phyloP scores from a whole-genome alignment of 257 asterid genomes.

The Solanum pennellii region DNA sequence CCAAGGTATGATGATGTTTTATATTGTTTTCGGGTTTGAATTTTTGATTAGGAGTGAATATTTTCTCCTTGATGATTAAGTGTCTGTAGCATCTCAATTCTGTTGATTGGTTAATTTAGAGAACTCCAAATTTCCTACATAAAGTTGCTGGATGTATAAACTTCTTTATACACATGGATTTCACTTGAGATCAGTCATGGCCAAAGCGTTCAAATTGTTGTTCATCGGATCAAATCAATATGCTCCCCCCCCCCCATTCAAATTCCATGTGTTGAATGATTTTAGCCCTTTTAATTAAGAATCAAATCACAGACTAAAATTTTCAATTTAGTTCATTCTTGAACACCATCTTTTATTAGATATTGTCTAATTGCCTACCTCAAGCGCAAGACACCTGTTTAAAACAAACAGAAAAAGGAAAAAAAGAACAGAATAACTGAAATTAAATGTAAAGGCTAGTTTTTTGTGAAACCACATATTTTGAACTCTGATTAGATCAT shows the following conservation, averaged over 20 bases:
- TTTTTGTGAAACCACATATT: not conserved
- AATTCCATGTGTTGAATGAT: not conserved
- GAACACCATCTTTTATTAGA: not conserved
- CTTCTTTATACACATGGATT: not conserved
- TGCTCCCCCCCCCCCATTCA: not conserved
- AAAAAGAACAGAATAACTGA: not conserved
- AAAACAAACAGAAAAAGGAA: not conserved
- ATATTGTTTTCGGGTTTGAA: not conserved
- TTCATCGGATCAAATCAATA: not conserved
- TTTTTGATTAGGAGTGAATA: not conserved
- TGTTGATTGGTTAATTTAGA: not conserved
- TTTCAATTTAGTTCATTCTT: not conserved
- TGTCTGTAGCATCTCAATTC: not conserved
- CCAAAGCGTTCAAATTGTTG: not conserved
- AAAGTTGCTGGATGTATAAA: not conserved
- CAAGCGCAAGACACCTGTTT: not conserved
- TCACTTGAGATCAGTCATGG: not conserved
- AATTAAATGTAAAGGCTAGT: not conserved
- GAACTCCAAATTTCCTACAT: not conserved
- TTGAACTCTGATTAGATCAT: not conserved
- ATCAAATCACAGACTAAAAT: not conserved
- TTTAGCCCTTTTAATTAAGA: not conserved
- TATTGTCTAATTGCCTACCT: not conserved
- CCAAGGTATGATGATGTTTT: constrained; percentile 28
- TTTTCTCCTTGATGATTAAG: not conserved